Conservation (phyloP, 306 rosid species). For the Rosa rugosa region DNA sequence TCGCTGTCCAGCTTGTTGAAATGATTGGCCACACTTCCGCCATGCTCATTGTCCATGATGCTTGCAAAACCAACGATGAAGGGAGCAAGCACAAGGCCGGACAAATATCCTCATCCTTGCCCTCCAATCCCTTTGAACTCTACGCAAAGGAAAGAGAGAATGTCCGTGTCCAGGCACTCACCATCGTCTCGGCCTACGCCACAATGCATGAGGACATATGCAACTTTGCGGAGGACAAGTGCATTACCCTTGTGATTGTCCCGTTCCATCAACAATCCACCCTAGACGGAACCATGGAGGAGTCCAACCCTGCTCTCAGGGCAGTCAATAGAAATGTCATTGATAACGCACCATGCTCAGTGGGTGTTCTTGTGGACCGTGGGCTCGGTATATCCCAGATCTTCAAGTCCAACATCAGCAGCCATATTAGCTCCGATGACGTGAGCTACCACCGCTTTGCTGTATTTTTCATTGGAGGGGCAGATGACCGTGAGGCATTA, state of each 20-base stretch:
- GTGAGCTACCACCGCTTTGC: conserved; percentile 19
- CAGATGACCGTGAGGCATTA: conserved; percentile 68
- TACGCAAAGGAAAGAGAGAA: conserved; percentile 14
- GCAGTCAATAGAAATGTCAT: conserved; percentile 31
- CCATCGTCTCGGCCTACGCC: conserved; percentile 39
- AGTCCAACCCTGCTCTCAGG: conserved; percentile 28
- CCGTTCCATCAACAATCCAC: conserved; percentile 32
- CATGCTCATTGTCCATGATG: conserved; percentile 48
- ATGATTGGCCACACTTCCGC: conserved; percentile 38
- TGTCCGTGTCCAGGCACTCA: conserved; percentile 32
- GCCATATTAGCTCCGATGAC: background rate
- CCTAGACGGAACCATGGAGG: conserved; percentile 30
- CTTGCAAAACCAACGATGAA: conserved; percentile 18
- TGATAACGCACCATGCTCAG: conserved; percentile 34
- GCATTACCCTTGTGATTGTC: conserved; percentile 28
- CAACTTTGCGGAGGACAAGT: conserved; percentile 41
- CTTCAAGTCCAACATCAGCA: background rate
- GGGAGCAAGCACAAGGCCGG: background rate
- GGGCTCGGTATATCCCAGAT: conserved; percentile 16
- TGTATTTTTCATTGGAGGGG: conserved; percentile 45
- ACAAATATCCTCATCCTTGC: background rate
- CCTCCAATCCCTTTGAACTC: conserved; percentile 23
- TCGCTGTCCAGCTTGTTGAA: conserved; percentile 46
- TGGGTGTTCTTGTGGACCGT: conserved; percentile 36
- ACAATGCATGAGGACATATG: conserved; percentile 51